Base-by-base conservation (phyloP, 768 basidiomycete genomes). In the Kwoniella bestiolae region DNA sequence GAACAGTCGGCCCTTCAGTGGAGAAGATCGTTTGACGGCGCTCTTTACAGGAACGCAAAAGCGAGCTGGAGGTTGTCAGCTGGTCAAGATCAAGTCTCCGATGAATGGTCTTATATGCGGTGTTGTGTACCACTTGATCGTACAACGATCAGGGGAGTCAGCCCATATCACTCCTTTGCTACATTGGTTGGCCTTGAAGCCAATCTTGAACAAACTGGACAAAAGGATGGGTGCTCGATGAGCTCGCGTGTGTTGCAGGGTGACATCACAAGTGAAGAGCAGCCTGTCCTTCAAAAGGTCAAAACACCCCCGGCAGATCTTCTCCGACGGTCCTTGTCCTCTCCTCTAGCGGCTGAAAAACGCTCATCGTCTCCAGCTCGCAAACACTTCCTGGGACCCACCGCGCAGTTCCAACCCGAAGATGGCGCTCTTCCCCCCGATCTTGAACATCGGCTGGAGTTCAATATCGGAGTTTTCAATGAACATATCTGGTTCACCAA, bases 1-100 rank as follows among this genome's bases (percentile, higher is more conserved):
- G 82, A 84, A 63, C 69, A 80, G 66, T 75, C 74, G 6, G 78
- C 78, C 3, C 58, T 70, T 3, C 72, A 74, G 25, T 80, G 79
- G 79, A 74, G 78, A 16, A 61, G 79, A 31, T 55, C 69, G 12
- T 65, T 80, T 34, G 75, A 80, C 44, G 65, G 68, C 3, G 76
- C 74, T 12, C 50, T 80, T 26, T 80, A 73, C 72, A 73, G 75
- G 9, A 67, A 74, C 32, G 71, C 71, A 18, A 68, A 76, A 32
- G 18, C 64, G 3, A 47, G 55, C 26, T 79, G 69, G 76, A 50
- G 64, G 4, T n/a, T 21, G 7, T 25, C 47, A n/a, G 32, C 34
- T 9, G 35, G 55, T 23, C 28, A 31, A 50, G 32, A 25, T 25
- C 1, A 25, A 21, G 2, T 59, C 38, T 11, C 38, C 34, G 76